Evolutionary conservation across 108 stramenopile genomes (phyloP).

Genomic region (Pseudonitzschia pungens): DNA sequence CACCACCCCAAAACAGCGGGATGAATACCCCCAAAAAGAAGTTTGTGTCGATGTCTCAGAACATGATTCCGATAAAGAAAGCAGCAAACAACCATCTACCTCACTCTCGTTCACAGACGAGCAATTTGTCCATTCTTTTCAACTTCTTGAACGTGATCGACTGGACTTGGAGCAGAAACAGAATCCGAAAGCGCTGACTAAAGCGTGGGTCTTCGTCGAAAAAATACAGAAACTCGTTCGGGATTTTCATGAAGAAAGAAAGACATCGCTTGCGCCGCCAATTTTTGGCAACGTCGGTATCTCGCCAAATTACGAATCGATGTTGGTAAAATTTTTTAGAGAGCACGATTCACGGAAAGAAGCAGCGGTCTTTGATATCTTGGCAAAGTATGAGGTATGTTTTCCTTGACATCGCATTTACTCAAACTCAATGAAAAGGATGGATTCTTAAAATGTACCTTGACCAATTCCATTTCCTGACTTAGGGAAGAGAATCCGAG

Average conservation of each 20-base stretch:
- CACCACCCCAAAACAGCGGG: too few species aligned
- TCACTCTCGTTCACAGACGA: too few species aligned
- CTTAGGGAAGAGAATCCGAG: not conserved
- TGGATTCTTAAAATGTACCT: not conserved
- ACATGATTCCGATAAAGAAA: too few species aligned
- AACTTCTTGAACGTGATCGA: not conserved
- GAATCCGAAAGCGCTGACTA: not conserved
- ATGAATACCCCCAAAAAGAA: too few species aligned
- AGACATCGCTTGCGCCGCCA: not conserved
- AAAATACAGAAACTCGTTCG: not conserved
- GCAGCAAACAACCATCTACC: too few species aligned
- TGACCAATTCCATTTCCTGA: not conserved
- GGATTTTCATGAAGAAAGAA: not conserved
- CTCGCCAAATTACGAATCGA: not conserved
- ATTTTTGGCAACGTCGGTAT: not conserved
- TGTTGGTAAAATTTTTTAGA: not conserved
- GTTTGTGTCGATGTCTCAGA: too few species aligned
- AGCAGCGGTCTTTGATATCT: not conserved
- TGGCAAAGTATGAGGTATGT: not conserved
- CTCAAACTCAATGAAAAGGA: not conserved
- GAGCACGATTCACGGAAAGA: not conserved
- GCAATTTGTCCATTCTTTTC: too few species aligned
- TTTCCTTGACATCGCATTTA: not conserved
- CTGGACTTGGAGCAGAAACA: not conserved
- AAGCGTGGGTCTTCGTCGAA: not conserved